phyloP scores from a whole-genome alignment of 176 grass and related monocot species.

The Aegilops umbellulata region DNA sequence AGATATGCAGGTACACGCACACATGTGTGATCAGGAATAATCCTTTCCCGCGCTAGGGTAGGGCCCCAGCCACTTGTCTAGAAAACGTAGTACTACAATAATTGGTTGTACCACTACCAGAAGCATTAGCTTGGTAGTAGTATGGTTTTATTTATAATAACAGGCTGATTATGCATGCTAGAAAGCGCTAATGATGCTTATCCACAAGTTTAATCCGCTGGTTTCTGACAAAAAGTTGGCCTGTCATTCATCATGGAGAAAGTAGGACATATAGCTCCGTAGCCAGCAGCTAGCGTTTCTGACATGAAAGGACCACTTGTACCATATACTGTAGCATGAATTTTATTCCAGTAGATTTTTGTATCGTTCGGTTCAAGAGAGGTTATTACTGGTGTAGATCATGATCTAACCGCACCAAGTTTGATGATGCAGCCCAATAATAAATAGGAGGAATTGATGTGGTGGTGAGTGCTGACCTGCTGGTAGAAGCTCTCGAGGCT shows the following conservation, averaged over 20 bases:
- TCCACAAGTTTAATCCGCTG: slow-evolving; percentile 32
- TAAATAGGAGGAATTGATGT: not conserved
- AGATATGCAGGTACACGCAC: slow-evolving; percentile 17
- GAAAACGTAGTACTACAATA: slow-evolving; percentile 13
- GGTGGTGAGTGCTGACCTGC: slow-evolving; percentile 41
- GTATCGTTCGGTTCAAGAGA: not conserved
- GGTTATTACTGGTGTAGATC: not conserved
- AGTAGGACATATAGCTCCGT: slow-evolving; percentile 21
- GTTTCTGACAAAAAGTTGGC: slow-evolving; percentile 42
- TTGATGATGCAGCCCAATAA: slow-evolving; percentile 2
- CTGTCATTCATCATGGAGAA: slow-evolving; percentile 6
- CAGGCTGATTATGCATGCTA: slow-evolving; percentile 32
- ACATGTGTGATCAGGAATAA: slow-evolving; percentile 35
- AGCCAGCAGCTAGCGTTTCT: slow-evolving; percentile 34
- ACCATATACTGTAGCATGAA: not conserved
- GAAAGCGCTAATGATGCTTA: slow-evolving; percentile 46
- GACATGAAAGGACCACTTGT: slow-evolving; percentile 24
- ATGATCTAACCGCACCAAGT: not conserved
- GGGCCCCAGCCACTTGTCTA: slow-evolving; percentile 26
- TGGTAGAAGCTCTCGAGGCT: slow-evolving; percentile 78
- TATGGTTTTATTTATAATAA: slow-evolving; percentile 34
- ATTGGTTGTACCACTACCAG: not conserved
- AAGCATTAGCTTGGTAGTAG: slow-evolving; percentile 19
- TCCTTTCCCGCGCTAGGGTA: slow-evolving; percentile 3
- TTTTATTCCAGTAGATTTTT: not conserved